Percentiles rank a stretch among this genome's conserved stretches.
Conservation (phyloP, 1,284 basidiomycete species). For the Leccinum subrobustum region DNA sequence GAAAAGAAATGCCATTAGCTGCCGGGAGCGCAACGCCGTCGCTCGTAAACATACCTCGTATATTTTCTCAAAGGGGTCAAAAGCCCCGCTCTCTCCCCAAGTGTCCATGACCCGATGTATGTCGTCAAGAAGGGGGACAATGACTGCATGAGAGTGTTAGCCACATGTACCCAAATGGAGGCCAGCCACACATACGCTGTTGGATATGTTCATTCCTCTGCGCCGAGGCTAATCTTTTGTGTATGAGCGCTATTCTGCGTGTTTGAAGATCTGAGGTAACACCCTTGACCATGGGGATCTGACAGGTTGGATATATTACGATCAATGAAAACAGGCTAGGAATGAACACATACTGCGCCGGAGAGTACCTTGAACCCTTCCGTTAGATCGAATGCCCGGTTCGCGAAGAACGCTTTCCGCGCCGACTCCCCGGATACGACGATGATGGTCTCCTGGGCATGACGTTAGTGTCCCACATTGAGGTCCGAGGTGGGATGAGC, state of each 20-base stretch:
- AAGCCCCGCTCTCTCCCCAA: slow-evolving; percentile 59
- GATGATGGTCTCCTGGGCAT: slow-evolving; percentile 57
- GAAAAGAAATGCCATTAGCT: neutral
- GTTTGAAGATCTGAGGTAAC: slow-evolving; percentile 67
- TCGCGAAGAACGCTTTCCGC: slow-evolving; percentile 64
- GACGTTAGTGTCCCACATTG: slow-evolving; percentile 21
- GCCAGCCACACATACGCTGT: slow-evolving; percentile 45
- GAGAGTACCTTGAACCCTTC: slow-evolving; percentile 75
- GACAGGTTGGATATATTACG: slow-evolving; percentile 7
- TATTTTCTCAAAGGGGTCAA: slow-evolving; percentile 69
- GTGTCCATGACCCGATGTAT: slow-evolving; percentile 53
- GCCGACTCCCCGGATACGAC: slow-evolving; percentile 71
- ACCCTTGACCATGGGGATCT: slow-evolving; percentile 73
- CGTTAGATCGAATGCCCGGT: slow-evolving; percentile 66
- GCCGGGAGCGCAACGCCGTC: neutral
- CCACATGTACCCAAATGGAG: slow-evolving; percentile 2
- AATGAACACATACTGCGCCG: slow-evolving; percentile 55
- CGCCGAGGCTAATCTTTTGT: slow-evolving; percentile 61
- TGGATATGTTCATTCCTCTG: slow-evolving; percentile 60
- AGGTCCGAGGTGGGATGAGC: slow-evolving; percentile 8
- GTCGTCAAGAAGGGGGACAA: slow-evolving; percentile 62
- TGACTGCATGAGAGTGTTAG: slow-evolving; percentile 42
- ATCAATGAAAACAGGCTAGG: slow-evolving; percentile 5
- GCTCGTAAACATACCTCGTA: slow-evolving; percentile 52
- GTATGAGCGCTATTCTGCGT: slow-evolving; percentile 58